Base-by-base conservation (phyloP, 2,329 filamentous ascomycete species). In the Sphaerostilbella broomeana region DNA sequence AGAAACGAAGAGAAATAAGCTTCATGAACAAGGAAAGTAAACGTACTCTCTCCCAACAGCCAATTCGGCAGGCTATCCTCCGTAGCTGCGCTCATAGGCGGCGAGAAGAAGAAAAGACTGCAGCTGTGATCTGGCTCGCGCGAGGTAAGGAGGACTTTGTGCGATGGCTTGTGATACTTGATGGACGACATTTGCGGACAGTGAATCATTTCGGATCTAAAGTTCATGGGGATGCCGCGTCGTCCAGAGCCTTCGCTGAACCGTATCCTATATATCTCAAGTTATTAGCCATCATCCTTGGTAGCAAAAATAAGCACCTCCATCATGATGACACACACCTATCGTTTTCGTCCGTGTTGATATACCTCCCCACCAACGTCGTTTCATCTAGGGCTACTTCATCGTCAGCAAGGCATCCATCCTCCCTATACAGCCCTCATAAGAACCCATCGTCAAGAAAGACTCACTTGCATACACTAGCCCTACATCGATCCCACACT, bases 401-500 rank as follows among this genome's bases (percentile, higher is more conserved):
- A n/a, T n/a, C n/a, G n/a, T n/a, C n/a, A n/a, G n/a, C 27, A 30
- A 17, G 16, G 8, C 25, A 10, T 13, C 12, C 21, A 12, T 19
- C 6, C 22, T 18, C 22, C 19, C n/a, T 20, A 5, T 18, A 11
- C 13, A 38, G 20, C 19, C 26, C 17, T 15, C 36, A 21, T 12
- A 16, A 13, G 15, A 26, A 8, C 5, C n/a, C 26, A 24, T 21
- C 35, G 31, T 7, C 6, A 9, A 27, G 12, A n/a, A 12, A 20
- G 8, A 64, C 69, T 56, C 43, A 72, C 70, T 61, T 3, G 61
- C 61, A 57, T 68, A 73, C 1, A 59, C 61, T 18, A 64, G 57
- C 17, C 66, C 69, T 7, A 68, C 35, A 1, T 63, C 64, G 0
- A 59, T 64, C 45, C 57, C 60, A 4, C 50, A 40, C 20, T 69